Conservation (phyloP, 1,284 basidiomycete genomes). For the Malassezia pachydermatis region DNA sequence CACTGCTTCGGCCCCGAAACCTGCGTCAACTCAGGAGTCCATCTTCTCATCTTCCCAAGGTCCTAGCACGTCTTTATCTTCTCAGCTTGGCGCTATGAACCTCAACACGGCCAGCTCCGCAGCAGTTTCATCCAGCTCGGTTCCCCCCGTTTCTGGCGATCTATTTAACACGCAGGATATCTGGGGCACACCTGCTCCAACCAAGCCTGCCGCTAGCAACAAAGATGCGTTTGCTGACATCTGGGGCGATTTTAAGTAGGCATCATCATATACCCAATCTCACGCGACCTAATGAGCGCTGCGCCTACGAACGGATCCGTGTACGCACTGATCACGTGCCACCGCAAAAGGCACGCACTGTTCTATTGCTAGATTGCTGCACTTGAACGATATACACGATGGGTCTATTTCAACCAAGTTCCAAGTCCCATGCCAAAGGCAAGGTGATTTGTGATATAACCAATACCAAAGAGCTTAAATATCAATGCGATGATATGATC, state of each 20-base stretch:
- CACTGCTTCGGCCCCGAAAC: conserved; percentile 10
- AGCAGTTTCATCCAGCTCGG: no score
- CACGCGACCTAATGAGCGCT: conserved; percentile 1
- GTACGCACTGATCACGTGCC: not conserved
- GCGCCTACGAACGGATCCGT: conserved; percentile 46
- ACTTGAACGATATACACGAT: no score
- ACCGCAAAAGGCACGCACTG: no score
- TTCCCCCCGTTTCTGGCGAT: no score
- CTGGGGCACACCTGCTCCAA: conserved; percentile 20
- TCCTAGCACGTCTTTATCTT: conserved; percentile 16
- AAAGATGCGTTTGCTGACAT: conserved; percentile 46
- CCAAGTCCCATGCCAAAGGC: not conserved
- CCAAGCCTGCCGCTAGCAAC: not conserved
- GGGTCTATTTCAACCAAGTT: conserved; percentile 1
- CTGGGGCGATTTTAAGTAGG: conserved; percentile 46
- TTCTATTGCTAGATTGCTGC: no score
- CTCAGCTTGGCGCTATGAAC: not conserved
- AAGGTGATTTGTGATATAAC: conserved; percentile 1
- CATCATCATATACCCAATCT: conserved; percentile 1
- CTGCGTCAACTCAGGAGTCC: not conserved
- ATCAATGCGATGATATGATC: conserved; percentile 13
- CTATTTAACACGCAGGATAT: conserved; percentile 36
- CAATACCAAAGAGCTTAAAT: conserved; percentile 13
- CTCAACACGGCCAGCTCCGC: no score
- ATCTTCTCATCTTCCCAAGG: conserved; percentile 15